Base-by-base conservation (phyloP, 164 flowering plant species). In the Vitis riparia region DNA sequence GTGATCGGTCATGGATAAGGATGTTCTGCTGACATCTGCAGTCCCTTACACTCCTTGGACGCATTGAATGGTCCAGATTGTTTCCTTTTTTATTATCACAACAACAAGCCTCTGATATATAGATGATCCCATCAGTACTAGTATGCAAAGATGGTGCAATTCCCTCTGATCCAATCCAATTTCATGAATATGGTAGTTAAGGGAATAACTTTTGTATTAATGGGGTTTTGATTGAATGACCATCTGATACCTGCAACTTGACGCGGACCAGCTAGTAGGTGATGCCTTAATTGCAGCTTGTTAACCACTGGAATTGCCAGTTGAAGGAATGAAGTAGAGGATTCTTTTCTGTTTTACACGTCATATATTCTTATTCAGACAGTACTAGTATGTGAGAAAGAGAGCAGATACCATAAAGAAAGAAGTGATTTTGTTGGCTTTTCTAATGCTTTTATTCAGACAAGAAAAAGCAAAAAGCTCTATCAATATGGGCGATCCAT, bases 361-460 rank as follows among this genome's bases (percentile, higher is more conserved):
- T 76, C 79, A 76, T 53, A 37, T 74, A 30, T 80, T 69, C 60
- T 49, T 16, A 75, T 66, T 37, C 44, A 37, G 44, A 37, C 44
- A 37, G 6, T 2, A 37, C 44, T 37, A 37, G 3, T 37, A 3
- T 9, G 55, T n/a, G 16, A n/a, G 16, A 50, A 50, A 53, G 56
- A 27, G 73, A 79, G 79, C 75, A 66, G 47, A 78, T 74, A 55
- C 78, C 68, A 47, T 23, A 32, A 61, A 55, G 48, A 73, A 68
- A 14, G 29, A 29, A 65, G 55, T 62, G 66, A 59, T 64, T 68
- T 69, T 14, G 61, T 67, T 50, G 1, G 44, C 77, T 66, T 70
- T 73, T 73, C 65, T 30, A 60, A 14, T 70, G 64, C 65, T 64
- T 59, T 68, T 65, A 47, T 16, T 53, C 55, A 64, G 61, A 51